phyloP scores from a whole-genome alignment of 345 rosid species.

The Balakata baccata region DNA sequence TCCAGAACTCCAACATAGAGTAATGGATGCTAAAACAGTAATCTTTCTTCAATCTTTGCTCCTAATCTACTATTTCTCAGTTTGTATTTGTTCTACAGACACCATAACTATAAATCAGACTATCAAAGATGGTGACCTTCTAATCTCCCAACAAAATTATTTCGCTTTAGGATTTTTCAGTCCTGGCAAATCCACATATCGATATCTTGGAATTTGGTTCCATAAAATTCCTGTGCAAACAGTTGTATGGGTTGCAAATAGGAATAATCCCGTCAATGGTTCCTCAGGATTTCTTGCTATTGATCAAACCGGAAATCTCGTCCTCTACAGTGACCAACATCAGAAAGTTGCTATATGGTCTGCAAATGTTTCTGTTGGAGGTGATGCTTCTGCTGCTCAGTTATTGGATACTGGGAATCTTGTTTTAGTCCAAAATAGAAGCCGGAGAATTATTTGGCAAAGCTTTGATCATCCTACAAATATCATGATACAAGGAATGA shows the following conservation, averaged over 20 bases:
- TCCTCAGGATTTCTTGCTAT: neutral
- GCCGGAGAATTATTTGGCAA: slow-evolving; percentile 22
- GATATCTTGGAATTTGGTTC: slow-evolving; percentile 12
- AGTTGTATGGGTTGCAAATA: slow-evolving; percentile 2
- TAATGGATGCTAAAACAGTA: too few relatives aligned
- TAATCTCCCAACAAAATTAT: neutral
- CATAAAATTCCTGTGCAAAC: neutral
- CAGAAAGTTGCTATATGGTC: neutral
- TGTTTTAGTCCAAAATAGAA: neutral
- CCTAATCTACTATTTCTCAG: too few relatives aligned
- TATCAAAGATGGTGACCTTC: slow-evolving; percentile 16
- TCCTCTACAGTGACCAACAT: neutral
- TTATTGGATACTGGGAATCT: slow-evolving; percentile 27
- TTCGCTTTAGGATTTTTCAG: neutral
- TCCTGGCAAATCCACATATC: neutral
- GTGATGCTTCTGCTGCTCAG: neutral
- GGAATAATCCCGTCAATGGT: too few relatives aligned
- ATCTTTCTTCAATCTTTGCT: too few relatives aligned
- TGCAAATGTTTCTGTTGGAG: neutral
- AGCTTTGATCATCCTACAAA: slow-evolving; percentile 36
- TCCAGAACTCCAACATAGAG: neutral
- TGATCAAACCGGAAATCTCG: slow-evolving; percentile 16
- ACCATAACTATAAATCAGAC: slow-evolving; percentile 10
- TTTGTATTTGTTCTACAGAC: neutral
- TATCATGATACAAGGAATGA: slow-evolving; percentile 18